A percentile compares a stretch with the other conserved stretches of the same genome.
Conservation (phyloP, 768 basidiomycete species). For the Phaeotremella fagi region DNA sequence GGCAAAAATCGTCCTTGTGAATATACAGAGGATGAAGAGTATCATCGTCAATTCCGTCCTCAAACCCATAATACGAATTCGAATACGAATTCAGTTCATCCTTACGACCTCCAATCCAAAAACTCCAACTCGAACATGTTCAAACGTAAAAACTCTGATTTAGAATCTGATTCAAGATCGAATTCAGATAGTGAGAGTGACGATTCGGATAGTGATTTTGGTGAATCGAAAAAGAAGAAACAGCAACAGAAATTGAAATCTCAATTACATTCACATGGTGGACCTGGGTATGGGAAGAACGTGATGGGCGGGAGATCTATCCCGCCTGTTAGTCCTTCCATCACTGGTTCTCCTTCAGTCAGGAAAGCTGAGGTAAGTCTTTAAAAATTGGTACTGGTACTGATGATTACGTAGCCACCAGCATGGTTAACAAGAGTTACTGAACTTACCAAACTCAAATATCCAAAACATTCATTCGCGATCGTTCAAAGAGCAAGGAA, state of each 20-base stretch:
- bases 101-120: background rate
- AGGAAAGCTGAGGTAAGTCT: background rate
- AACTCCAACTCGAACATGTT: background rate
- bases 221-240: no score
- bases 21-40: constrained; percentile 15
- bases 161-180: background rate
- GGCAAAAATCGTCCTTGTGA: constrained; percentile 22
- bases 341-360: background rate
- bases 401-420: constrained; percentile 53
- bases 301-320: background rate
- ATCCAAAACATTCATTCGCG: constrained; percentile 78
- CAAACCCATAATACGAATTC: no score
- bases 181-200: background rate
- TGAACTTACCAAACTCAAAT: constrained; percentile 63
- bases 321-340: background rate
- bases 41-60: constrained; percentile 6
- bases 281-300: no score
- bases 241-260: no score
- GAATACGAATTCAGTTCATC: constrained; percentile 7
- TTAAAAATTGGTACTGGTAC: background rate
- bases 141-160: background rate
- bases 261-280: no score
- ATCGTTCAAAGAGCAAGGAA: constrained; percentile 61
- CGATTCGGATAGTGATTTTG: background rate
- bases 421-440: constrained; percentile 69